phyloP scores from a whole-genome alignment of 2,329 filamentous ascomycete species.

The Myrmaecium sp. region DNA sequence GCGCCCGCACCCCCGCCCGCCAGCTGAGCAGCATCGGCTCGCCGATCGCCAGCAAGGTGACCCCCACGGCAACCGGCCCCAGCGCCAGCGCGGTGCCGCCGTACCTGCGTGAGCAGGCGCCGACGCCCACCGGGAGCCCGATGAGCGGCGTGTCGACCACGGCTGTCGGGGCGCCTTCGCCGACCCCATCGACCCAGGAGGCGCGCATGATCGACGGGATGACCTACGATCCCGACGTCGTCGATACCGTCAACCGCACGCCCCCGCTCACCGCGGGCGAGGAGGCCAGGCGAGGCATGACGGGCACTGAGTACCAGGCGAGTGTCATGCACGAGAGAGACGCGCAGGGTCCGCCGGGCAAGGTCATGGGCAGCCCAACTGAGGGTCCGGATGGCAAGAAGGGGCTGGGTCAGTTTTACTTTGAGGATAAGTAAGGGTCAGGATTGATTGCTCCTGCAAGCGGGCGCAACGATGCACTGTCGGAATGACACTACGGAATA shows the following conservation, averaged over 20 bases:
- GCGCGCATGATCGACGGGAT: constrained; percentile 28
- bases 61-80: not conserved
- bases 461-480: no score
- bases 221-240: constrained; percentile 25
- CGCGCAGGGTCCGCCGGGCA: no score
- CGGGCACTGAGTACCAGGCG: no score
- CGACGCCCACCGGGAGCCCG: constrained; percentile 12
- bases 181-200: constrained; percentile 20
- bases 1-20: constrained; percentile 43
- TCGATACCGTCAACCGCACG: constrained; percentile 22
- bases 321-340: no score
- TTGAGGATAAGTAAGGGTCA: no score
- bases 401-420: no score
- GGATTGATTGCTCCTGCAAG: no score
- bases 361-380: no score
- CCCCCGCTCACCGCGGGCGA: constrained; percentile 8
- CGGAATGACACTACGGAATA: no score
- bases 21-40: constrained; percentile 56
- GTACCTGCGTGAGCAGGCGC: constrained; percentile 15
- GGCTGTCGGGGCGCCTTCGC: constrained; percentile 8
- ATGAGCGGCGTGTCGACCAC: constrained; percentile 15
- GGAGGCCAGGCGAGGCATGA: no score
- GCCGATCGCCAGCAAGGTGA: constrained; percentile 46
- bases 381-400: no score
- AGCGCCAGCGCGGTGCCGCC: constrained; percentile 14